Base-by-base conservation (phyloP, 1,284 basidiomycete genomes). In the Moesziomyces globuligerus region DNA sequence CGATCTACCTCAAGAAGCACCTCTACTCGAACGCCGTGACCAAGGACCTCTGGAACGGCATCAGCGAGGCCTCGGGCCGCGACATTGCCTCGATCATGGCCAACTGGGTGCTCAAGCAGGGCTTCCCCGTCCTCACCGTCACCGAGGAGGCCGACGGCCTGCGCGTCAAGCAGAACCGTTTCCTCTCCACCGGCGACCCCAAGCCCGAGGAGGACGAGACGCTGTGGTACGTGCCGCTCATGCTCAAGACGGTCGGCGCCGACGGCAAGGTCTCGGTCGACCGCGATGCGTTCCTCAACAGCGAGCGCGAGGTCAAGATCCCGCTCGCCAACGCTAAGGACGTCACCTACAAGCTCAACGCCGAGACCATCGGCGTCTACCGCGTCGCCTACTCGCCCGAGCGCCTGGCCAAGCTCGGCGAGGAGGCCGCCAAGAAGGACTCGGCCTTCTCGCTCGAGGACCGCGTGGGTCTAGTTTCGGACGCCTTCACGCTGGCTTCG, bases 301-400 rank as follows among this genome's bases (percentile, higher is more conserved):
- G 88, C 66, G 59, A 72, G 61, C 89, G 92, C 49, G 89, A 92
- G 83, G 86, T 86, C 46, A 86, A 85, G 36, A 87, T 93, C 74
- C 83, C 87, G 20, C 80, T 97, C 29, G 59, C 75, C 29, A 88
- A 83, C 81, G 89, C 87, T 78, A 86, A 89, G 23, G 90, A 75
- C 26, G 42, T 54, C 23, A 64, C 89, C 83, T 88, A 86, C 84
- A 96, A 97, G 84, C 85, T 98, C 61, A 98, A 98, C 81, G 90
- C 90, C 15, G 90, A 90, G 51, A 94, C 93, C 1, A 88, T 88
- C 53, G 94, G 94, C 74, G 91, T 96, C 76, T 98, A 90, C 83
- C 91, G 94, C 46, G 93, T 96, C 29, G 85, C 90, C 25, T 98
- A 98, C 84, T 87, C 90, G 17, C 88, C 91, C 28, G 90, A 92